A percentile compares a stretch with the other conserved stretches of the same genome.
Conservation (phyloP, 345 rosid genomes). For the Eucalyptus pauciflora region DNA sequence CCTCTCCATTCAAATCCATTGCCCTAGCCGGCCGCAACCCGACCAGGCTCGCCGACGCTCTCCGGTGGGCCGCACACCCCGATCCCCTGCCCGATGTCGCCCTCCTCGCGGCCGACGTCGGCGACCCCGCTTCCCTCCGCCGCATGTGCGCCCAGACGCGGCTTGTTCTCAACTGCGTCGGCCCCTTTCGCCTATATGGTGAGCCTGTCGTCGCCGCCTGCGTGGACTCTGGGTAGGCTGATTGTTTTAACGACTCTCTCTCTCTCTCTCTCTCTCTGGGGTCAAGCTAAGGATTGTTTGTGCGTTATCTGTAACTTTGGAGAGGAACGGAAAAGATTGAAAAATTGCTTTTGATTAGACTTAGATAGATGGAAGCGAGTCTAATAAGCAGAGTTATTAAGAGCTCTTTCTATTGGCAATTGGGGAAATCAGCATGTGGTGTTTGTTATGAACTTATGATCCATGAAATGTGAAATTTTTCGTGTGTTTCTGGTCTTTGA, state of each 20-base stretch:
- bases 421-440: neutral
- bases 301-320: neutral
- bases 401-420: neutral
- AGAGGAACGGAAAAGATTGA: neutral
- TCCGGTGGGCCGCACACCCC: conserved; percentile 70
- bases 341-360: neutral
- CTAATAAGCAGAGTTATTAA: neutral
- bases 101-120: conserved; percentile 57
- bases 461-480: neutral
- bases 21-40: conserved; percentile 84
- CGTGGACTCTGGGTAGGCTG: conserved; percentile 47
- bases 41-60: conserved; percentile 38
- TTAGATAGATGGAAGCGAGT: neutral
- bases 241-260: neutral
- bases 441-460: neutral
- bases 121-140: conserved; percentile 65
- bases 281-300: neutral
- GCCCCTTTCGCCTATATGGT: conserved; percentile 72
- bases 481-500: neutral
- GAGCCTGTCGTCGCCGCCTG: conserved; percentile 83
- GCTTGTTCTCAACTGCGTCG: conserved; percentile 79
- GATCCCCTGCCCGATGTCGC: conserved; percentile 38
- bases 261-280: neutral
- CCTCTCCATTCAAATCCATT: conserved; percentile 55
- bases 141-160: conserved; percentile 53